Base-by-base conservation (phyloP, 2,329 filamentous ascomycete genomes). In the Sclerotinia trifoliorum region DNA sequence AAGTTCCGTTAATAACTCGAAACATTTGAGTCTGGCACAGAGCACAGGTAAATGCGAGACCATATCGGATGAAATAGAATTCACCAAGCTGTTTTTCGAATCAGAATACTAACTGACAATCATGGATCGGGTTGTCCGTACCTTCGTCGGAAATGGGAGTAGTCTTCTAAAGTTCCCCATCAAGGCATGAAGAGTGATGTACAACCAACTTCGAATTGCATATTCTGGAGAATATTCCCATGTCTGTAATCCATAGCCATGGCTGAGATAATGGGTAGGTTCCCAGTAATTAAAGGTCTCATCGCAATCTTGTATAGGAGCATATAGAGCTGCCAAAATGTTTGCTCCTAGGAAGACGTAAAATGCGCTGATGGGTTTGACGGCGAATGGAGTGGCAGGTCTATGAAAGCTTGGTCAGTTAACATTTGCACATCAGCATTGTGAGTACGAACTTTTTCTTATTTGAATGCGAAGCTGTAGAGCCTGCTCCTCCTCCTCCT, bases 231-330 rank as follows among this genome's bases (percentile, higher is more conserved):
- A 96, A 80, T 98, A 99, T 80, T 99, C 95, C 95, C 95, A 99
- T 1, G 95, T 99, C 81, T 99, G 94, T 63, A 97, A 84, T 51
- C 94, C 95, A 77, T 96, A 94, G 74, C 92, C 92, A 82, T 97
- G 93, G 69, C 88, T 90, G 39, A 99, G 85, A 79, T 97, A 99
- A 80, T 99, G 95, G 0, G 94, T 88, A 0, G 95, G 94, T 76
- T 99, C 95, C 93, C 94, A 99, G 83, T 97, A 99, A 79, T 99
- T 99, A 85, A 96, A 99, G 15, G 94, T 94, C 82, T 99, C 95
- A 75, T 99, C 95, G 78, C 95, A 99, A 80, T 99, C 95, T 78
- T 97, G 94, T 72, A 99, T 97, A 0, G 95, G 95, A 2, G 93
- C 89, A 78, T 90, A 94, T 44, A 90, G 76, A 15, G 94, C 95